Base-by-base conservation (phyloP, 257 asterid genomes). In the Solanum dulcamara region DNA sequence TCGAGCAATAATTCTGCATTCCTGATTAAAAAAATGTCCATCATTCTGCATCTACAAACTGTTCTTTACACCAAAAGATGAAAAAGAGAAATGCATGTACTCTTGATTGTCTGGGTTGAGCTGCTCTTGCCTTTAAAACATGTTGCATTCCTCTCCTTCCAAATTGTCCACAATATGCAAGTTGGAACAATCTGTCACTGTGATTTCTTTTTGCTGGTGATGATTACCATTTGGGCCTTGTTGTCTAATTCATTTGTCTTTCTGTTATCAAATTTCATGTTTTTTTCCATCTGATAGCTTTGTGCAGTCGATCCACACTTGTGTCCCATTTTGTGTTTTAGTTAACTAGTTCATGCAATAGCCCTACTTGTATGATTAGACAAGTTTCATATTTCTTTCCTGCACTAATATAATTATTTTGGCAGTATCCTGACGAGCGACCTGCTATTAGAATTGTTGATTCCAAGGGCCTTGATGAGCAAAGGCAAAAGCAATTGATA, bases 391-490 rank as follows among this genome's bases (percentile, higher is more conserved):
- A 74, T 74, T 24, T 74, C 81, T 74, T 42, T 74, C 37, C 38
- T 42, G 81, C 81, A 42, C 55, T 81, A 20, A 38, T 46, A 48
- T 17, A 44, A 87, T 83, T 86, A 33, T 68, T 90, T 53, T 89
- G 86, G 87, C 93, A 96, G 99, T 96, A 95, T 91, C 99, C 98
- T 82, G 95, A 94, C 87, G 96, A 90, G 87, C 91, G 92, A 68
- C 99, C 99, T 2, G 86, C 79, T 77, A 90, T 96, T 87, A 87
- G 86, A 83, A 85, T 96, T 84, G 88, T 92, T 85, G 97, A 93
- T 87, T 93, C 97, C 81, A 95, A 95, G 92, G 99, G 99, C 81
- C 96, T 96, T 40, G 99, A 95, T 89, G 95, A 91, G 64, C 89
- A 85, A 89, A 90, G 97, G 82, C 98, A 92, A 84, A 93, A 88